These are phyloP conservation scores for Blastosporella zonata DNA, from an alignment of 1,284 basidiomycete genomes.

Conservation along the genomic window DNA sequence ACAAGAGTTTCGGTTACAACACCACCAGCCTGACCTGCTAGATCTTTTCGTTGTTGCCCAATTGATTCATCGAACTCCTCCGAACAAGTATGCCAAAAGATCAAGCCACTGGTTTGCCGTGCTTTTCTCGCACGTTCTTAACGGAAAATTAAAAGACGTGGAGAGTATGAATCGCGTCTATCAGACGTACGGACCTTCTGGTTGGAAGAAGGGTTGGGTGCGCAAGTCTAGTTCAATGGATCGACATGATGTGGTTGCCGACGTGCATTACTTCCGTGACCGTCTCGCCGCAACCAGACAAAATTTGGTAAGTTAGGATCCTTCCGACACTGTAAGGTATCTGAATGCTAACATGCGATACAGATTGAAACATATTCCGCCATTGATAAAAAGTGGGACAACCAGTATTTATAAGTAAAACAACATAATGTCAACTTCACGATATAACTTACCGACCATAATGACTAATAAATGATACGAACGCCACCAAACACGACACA, in stretches of 20 bases:
- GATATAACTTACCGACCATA: no score
- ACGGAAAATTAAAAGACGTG: not conserved
- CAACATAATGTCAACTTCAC: no score
- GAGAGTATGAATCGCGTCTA: not conserved
- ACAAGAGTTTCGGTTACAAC: not conserved
- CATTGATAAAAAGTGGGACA: no score
- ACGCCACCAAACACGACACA: no score
- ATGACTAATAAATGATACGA: no score
- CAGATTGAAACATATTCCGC: no score
- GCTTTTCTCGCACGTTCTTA: slow-evolving; percentile 5
- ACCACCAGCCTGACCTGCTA: not conserved
- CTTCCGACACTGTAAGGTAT: no score
- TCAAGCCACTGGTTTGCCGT: slow-evolving; percentile 10
- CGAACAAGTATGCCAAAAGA: not conserved
- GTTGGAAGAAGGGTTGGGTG: not conserved
- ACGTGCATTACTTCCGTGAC: not conserved
- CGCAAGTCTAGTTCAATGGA: not conserved
- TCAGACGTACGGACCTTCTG: not conserved
- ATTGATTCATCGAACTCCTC: not conserved
- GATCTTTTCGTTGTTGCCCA: slow-evolving; percentile 1
- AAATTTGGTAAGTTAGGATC: not conserved
- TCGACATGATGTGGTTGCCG: not conserved
- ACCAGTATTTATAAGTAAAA: no score
- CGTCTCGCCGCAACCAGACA: not conserved
- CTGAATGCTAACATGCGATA: no score